phyloP scores from a whole-genome alignment of 2,329 filamentous ascomycete genomes.

The Fusarium sp. region DNA sequence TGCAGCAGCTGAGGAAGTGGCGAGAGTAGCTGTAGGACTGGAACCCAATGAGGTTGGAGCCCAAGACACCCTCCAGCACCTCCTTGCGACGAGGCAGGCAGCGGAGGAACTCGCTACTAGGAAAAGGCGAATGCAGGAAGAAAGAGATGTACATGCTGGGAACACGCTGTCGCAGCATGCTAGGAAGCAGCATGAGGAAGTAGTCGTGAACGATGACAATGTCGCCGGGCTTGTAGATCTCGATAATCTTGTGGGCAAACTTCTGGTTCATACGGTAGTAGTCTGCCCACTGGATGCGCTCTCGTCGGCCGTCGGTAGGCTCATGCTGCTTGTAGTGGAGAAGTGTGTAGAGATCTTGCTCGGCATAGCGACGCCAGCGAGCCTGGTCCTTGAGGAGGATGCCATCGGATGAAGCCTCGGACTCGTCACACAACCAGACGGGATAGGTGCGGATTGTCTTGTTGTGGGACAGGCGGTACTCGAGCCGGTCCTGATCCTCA shows the following conservation, averaged over 20 bases:
- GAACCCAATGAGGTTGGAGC: conserved; percentile 93
- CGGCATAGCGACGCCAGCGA: conserved; percentile 89
- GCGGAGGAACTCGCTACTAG: conserved; percentile 93
- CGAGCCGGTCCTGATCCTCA: conserved; percentile 77
- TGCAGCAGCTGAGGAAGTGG: conserved; percentile 95
- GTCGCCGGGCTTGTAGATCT: conserved; percentile 91
- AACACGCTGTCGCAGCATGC: conserved; percentile 84
- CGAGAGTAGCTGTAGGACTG: conserved; percentile 95
- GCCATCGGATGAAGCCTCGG: conserved; percentile 73
- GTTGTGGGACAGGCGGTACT: conserved; percentile 77
- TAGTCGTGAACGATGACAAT: conserved; percentile 95
- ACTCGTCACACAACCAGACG: conserved; percentile 87
- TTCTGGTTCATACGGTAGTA: conserved; percentile 93
- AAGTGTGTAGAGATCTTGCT: conserved; percentile 90
- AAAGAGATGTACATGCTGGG: conserved; percentile 95
- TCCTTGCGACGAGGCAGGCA: conserved; percentile 91
- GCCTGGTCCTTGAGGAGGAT: conserved; percentile 83
- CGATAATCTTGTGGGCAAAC: conserved; percentile 89
- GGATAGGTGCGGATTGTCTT: conserved; percentile 83
- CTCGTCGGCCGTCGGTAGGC: conserved; percentile 84
- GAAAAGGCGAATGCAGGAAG: conserved; percentile 94
- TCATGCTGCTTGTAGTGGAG: conserved; percentile 98
- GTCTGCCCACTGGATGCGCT: conserved; percentile 88
- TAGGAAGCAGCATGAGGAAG: conserved; percentile 89
- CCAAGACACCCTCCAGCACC: conserved; percentile 87